phyloP scores from a whole-genome alignment of 2,329 filamentous ascomycete species.

The Colletotrichum tropicale region DNA sequence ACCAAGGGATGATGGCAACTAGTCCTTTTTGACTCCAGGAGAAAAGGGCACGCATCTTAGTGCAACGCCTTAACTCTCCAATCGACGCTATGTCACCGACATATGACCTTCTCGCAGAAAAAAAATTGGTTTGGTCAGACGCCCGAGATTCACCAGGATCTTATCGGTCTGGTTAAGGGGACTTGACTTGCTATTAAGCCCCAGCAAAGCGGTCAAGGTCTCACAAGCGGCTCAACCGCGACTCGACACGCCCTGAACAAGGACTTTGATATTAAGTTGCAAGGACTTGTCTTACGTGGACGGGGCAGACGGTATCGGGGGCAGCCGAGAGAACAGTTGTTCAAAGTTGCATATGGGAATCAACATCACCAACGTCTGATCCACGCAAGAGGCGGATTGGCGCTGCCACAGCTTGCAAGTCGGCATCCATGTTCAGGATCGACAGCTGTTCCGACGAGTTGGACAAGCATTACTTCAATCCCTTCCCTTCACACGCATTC shows the following conservation, averaged over 20 bases:
- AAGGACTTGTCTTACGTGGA: background rate
- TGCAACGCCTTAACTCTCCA: background rate
- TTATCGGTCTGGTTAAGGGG: background rate
- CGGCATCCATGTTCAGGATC: background rate
- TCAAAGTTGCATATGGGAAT: background rate
- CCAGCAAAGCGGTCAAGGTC: background rate
- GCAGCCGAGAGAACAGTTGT: background rate
- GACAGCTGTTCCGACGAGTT: background rate
- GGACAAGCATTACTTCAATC: background rate
- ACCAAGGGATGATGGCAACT: background rate
- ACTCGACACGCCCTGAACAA: background rate
- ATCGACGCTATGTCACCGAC: background rate
- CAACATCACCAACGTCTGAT: constrained; percentile 8
- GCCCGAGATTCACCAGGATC: background rate
- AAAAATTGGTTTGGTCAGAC: background rate
- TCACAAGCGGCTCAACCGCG: background rate
- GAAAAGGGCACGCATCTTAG: background rate
- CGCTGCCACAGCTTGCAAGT: background rate
- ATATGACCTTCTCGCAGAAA: background rate
- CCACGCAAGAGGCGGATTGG: background rate
- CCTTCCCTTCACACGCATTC: background rate
- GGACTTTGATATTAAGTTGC: background rate
- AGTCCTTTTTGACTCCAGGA: background rate
- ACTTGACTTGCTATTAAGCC: background rate
- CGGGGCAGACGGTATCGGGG: background rate